Evolutionary conservation across 345 rosid genomes (phyloP).

Genomic region (Corchorus olitorius): DNA sequence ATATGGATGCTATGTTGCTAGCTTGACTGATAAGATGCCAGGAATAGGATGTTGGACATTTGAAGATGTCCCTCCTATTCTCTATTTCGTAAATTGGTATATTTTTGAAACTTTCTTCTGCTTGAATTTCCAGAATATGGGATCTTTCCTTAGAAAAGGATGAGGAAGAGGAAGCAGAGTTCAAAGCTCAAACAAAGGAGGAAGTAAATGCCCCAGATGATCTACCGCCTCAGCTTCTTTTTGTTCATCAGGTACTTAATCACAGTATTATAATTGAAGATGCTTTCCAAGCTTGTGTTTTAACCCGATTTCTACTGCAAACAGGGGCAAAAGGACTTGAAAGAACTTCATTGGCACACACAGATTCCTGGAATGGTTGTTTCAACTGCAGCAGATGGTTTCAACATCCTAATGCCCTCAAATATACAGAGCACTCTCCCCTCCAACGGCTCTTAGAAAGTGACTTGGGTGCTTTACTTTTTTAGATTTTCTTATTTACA

Average conservation of each 20-base stretch:
- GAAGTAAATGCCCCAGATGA: conserved; percentile 80
- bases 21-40: not conserved
- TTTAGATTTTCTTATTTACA: not conserved
- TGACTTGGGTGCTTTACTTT: not conserved
- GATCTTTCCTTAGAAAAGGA: conserved; percentile 95
- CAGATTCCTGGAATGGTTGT: conserved; percentile 95
- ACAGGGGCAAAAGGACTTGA: conserved; percentile 95
- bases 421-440: conserved; percentile 87
- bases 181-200: conserved; percentile 78
- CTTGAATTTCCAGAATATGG: conserved; percentile 67
- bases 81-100: not conserved
- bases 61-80: not conserved
- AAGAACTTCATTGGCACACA: conserved; percentile 93
- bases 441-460: conserved; percentile 41
- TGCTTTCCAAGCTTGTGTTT: not conserved
- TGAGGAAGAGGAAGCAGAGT: conserved; percentile 95
- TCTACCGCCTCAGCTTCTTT: conserved; percentile 91
- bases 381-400: conserved; percentile 83
- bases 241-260: conserved; percentile 84
- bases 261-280: conserved; percentile 3
- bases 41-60: not conserved
- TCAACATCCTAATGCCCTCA: conserved; percentile 89
- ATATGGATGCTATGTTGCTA: not conserved
- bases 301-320: not conserved
- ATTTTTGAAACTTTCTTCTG: not conserved